Base-by-base conservation (phyloP, 768 basidiomycete species). In the Butyriboletus loyo region DNA sequence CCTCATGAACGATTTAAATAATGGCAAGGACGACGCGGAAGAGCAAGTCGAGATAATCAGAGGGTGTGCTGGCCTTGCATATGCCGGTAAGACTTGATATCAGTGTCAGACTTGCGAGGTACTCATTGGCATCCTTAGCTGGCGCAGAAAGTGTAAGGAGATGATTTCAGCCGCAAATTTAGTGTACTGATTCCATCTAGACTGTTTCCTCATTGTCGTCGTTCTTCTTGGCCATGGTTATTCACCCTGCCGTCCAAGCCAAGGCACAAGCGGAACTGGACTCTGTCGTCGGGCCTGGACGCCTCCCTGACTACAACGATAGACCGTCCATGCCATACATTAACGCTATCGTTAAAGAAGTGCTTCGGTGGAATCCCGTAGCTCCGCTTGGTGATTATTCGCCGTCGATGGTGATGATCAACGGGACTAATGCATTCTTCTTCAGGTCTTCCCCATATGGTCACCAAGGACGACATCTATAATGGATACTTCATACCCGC, bases 41-140 rank as follows among this genome's bases (percentile, higher is more conserved):
- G 57, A 66, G 28, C 46, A 61, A 22, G 64, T 71, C 43, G 72
- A 75, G 42, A 58, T 70, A 5, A 66, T 76, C 43, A 76, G 64
- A 53, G 73, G 74, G 35, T 74, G 72, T 37, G 75, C 75, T 30
- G 78, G 75, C 0, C 76, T 78, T 5, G 67, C 80, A 14, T 83
- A 82, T 40, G 73, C 74, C 7, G 75, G 75, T 75, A 43, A 55
- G 70, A 34, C 24, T 46, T 17, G 19, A 10, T 48, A n/a, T 9
- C 19, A 5, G n/a, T 38, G n/a, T 44, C 19, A 35, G 9, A 28
- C n/a, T 49, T 43, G 5, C 6, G 24, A 28, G 4, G 25, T 52
- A n/a, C 54, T 64, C 37, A 64, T 19, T 15, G 13, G 0, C 19
- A 7, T 34, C 31, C 17, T 31, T 34, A 75, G 73, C 77, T 47